These are phyloP conservation scores for Aschersonia sp. DNA, from an alignment of 2,329 filamentous ascomycete species.

Conservation along the genomic window DNA sequence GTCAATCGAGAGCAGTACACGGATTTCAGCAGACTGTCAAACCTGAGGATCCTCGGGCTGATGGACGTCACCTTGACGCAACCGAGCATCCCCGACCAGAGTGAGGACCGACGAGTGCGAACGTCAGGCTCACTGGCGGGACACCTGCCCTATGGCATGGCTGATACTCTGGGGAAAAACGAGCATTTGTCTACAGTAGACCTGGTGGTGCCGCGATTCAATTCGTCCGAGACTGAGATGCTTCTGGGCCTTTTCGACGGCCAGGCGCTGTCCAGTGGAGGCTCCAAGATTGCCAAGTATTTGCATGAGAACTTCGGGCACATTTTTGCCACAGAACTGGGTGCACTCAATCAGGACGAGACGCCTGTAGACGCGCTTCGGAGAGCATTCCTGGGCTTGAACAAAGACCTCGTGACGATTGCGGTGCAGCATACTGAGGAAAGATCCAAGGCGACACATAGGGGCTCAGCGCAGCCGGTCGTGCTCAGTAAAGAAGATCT, in stretches of 20 bases:
- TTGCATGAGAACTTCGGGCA: constrained; percentile 89
- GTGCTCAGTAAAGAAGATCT: constrained; percentile 81
- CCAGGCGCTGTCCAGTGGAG: constrained; percentile 72
- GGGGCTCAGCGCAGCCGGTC: constrained; percentile 57
- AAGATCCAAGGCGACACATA: constrained; percentile 48
- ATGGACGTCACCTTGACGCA: constrained; percentile 98
- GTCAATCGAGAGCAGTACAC: constrained; percentile 55
- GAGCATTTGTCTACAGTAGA: constrained; percentile 94
- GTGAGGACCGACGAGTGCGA: constrained; percentile 83
- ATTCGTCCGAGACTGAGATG: constrained; percentile 78
- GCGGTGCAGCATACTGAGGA: constrained; percentile 72
- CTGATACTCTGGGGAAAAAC: constrained; percentile 80
- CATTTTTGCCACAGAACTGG: constrained; percentile 71
- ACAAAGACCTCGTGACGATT: constrained; percentile 83
- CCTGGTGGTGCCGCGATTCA: constrained; percentile 84
- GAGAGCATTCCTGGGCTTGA: constrained; percentile 73
- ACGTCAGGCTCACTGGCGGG: constrained; percentile 94
- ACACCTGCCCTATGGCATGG: constrained; percentile 90
- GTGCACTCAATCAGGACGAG: constrained; percentile 56
- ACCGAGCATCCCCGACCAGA: constrained; percentile 86
- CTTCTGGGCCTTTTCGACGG: constrained; percentile 94
- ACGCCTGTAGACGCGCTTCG: constrained; percentile 71
- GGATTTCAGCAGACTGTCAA: constrained; percentile 74
- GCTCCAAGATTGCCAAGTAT: constrained; percentile 92
- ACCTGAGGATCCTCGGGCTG: constrained; percentile 75